These are phyloP conservation scores for Lipomyces chichibuensis DNA, from an alignment of 805 yeast species.

Conservation along the genomic window DNA sequence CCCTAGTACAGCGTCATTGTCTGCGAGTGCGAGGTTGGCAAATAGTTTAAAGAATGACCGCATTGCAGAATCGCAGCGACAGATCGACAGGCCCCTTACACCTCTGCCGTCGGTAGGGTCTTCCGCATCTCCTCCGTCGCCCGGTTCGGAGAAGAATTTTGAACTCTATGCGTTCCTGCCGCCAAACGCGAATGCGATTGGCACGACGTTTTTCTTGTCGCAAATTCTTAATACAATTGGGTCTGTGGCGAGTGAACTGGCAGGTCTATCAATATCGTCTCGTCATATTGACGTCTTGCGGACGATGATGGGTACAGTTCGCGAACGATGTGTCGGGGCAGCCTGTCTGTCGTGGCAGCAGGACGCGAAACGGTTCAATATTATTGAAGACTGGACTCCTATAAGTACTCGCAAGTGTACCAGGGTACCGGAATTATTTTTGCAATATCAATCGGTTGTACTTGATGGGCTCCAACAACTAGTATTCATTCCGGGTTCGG, in stretches of 20 bases:
- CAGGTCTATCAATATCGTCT: slow-evolving; percentile 50
- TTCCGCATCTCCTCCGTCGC: slow-evolving; percentile 28
- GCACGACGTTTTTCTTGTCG: slow-evolving; percentile 58
- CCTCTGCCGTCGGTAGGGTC: slow-evolving; percentile 7
- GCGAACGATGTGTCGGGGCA: slow-evolving; percentile 52
- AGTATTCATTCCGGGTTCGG: slow-evolving; percentile 34
- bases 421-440: slow-evolving; percentile 47
- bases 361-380: slow-evolving; percentile 49
- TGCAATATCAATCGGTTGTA: slow-evolving; percentile 47
- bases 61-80: slow-evolving; percentile 12
- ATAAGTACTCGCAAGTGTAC: slow-evolving; percentile 42
- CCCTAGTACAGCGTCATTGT: slow-evolving; percentile 19
- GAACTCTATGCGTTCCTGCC: slow-evolving; percentile 58
- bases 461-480: slow-evolving; percentile 41
- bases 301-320: slow-evolving; percentile 45
- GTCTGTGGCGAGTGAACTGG: slow-evolving; percentile 50
- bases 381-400: slow-evolving; percentile 49
- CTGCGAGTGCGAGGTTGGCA: slow-evolving; percentile 35
- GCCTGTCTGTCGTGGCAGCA: slow-evolving; percentile 56
- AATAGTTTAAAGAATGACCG: slow-evolving; percentile 26
- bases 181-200: slow-evolving; percentile 63
- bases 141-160: slow-evolving; percentile 10
- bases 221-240: slow-evolving; percentile 51
- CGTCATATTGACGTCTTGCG: slow-evolving; percentile 47
- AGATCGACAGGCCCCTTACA: neutral